A percentile compares a stretch with the other conserved stretches of the same genome.
Conservation (phyloP, 2,329 filamentous ascomycete species). For the Tolypocladium ovalisporum region DNA sequence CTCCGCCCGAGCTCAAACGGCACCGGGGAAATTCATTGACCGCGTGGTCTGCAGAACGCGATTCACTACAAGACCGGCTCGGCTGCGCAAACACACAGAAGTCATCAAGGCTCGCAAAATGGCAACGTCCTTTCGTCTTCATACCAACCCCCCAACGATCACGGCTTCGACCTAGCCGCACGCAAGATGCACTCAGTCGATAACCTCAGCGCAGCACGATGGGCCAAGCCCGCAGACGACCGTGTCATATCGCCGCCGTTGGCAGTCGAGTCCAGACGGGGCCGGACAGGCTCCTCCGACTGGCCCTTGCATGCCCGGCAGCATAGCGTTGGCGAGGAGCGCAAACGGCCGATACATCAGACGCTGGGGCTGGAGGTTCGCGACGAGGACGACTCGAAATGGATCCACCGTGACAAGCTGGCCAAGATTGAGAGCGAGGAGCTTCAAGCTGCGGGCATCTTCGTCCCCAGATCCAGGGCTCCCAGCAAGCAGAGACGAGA, state of each 20-base stretch:
- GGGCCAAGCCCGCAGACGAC: slow-evolving; percentile 12
- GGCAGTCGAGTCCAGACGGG: slow-evolving; percentile 12
- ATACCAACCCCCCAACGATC: slow-evolving; percentile 4
- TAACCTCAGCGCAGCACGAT: slow-evolving; percentile 14
- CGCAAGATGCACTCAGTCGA: slow-evolving; percentile 26
- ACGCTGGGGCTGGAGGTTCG: slow-evolving; percentile 12
- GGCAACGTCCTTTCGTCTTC: slow-evolving; percentile 13
- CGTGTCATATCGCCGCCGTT: slow-evolving; percentile 11
- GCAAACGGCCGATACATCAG: slow-evolving; percentile 14
- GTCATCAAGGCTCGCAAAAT: slow-evolving; percentile 10
- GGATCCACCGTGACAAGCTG: slow-evolving; percentile 80
- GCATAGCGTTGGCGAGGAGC: slow-evolving; percentile 11
- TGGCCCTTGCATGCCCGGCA: slow-evolving; percentile 7
- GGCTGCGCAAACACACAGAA: slow-evolving; percentile 7
- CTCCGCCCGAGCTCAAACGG: not conserved
- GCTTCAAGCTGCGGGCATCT: slow-evolving; percentile 66
- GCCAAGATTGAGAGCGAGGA: slow-evolving; percentile 73
- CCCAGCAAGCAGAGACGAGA: slow-evolving; percentile 35
- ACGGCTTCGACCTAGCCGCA: slow-evolving; percentile 16
- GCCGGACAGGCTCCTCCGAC: slow-evolving; percentile 6
- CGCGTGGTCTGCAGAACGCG: slow-evolving; percentile 2
- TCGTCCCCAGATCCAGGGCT: slow-evolving; percentile 42
- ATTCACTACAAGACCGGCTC: slow-evolving; percentile 4
- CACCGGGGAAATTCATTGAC: not conserved
- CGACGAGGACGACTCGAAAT: slow-evolving; percentile 55